Evolutionary conservation across 2,329 filamentous ascomycete genomes (phyloP).

Genomic region (Xylogone sp.): DNA sequence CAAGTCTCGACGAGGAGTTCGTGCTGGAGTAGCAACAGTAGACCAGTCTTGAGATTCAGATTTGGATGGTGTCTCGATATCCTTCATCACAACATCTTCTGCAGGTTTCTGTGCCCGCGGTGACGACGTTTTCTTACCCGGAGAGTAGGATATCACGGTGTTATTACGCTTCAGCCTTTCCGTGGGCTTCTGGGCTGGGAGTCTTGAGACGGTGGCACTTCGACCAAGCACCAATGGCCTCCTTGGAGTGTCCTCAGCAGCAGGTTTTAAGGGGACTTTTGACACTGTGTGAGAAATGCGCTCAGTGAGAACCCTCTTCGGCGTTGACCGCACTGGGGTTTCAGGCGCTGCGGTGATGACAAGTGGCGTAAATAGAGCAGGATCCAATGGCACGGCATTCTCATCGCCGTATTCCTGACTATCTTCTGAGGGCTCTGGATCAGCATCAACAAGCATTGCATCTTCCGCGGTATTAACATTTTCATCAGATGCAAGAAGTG

Average conservation of each 20-base stretch:
- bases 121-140: slow-evolving; percentile 35
- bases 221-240: slow-evolving; percentile 31
- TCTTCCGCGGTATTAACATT: slow-evolving; percentile 5
- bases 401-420: slow-evolving; percentile 67
- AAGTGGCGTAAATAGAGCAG: slow-evolving; percentile 33
- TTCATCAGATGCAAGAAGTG: slow-evolving; percentile 41
- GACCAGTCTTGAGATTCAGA: slow-evolving; percentile 51
- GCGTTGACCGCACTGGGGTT: slow-evolving; percentile 16
- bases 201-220: slow-evolving; percentile 37
- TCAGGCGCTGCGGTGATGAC: neutral
- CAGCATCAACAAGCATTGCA: slow-evolving; percentile 23
- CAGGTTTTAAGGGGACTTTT: slow-evolving; percentile 71
- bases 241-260: slow-evolving; percentile 45
- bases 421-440: slow-evolving; percentile 53
- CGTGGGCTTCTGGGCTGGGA: slow-evolving; percentile 39
- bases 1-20: slow-evolving; percentile 51
- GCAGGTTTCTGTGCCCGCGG: slow-evolving; percentile 1
- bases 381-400: slow-evolving; percentile 56
- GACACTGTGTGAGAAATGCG: slow-evolving; percentile 67
- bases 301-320: slow-evolving; percentile 22
- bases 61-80: slow-evolving; percentile 34
- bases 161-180: slow-evolving; percentile 41
- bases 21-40: slow-evolving; percentile 49
- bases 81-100: slow-evolving; percentile 12
- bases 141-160: slow-evolving; percentile 52